Evolutionary conservation across 2,329 filamentous ascomycete genomes (phyloP).

Genomic region (Mycosphaerella arachidis): DNA sequence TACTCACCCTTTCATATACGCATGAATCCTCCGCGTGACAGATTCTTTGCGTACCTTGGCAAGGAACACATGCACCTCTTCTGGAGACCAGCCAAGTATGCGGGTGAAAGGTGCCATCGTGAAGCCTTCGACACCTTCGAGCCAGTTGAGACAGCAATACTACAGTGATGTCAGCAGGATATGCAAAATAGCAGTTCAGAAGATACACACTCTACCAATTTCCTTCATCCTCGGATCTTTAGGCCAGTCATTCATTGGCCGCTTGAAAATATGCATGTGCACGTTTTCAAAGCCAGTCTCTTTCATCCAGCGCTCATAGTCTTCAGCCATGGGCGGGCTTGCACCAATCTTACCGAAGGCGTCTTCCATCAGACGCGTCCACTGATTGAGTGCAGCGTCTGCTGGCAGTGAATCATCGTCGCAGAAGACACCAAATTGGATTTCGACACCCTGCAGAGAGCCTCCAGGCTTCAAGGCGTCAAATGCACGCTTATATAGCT

Average conservation of each 20-base stretch:
- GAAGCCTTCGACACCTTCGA: constrained; percentile 43
- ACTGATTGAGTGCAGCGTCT: constrained; percentile 22
- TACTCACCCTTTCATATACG: constrained; percentile 21
- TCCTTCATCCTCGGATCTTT: constrained; percentile 28
- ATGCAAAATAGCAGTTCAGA: background rate
- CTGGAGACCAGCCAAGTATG: constrained; percentile 40
- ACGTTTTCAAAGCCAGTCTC: constrained; percentile 28
- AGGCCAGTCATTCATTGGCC: constrained; percentile 28
- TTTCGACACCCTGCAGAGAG: constrained; percentile 42
- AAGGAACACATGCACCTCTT: constrained; percentile 44
- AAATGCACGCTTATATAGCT: constrained; percentile 31
- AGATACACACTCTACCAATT: constrained; percentile 15
- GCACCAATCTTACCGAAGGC: constrained; percentile 22
- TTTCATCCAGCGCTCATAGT: constrained; percentile 17
- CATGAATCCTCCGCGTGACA: constrained; percentile 17
- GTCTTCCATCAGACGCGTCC: constrained; percentile 24
- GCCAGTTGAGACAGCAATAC: constrained; percentile 25
- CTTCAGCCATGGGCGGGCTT: constrained; percentile 11
- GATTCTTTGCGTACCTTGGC: constrained; percentile 40
- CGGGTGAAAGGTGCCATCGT: constrained; percentile 42
- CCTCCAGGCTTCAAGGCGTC: constrained; percentile 39
- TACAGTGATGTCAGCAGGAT: background rate
- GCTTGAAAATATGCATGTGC: constrained; percentile 19
- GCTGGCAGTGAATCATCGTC: constrained; percentile 39
- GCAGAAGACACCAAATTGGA: constrained; percentile 36